Base-by-base conservation (phyloP, 148 eudicot species). In the Euryodendron excelsum region DNA sequence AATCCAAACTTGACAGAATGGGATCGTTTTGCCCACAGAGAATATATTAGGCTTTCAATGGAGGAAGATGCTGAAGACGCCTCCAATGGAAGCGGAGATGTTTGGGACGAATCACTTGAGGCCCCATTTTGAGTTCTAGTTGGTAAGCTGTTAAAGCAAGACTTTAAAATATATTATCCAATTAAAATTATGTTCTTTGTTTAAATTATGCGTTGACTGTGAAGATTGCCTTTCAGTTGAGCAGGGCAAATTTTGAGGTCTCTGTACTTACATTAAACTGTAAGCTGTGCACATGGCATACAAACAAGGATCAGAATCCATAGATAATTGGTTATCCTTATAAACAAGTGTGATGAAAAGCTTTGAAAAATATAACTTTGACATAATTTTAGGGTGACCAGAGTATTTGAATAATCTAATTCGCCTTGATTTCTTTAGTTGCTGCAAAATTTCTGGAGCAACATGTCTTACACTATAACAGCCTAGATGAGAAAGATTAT, bases 41-140 rank as follows among this genome's bases (percentile, higher is more conserved):
- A 94, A 84, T 94, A 94, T 79, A 94, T 95, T 73, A 90, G 97
- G 87, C 94, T 95, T 66, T 95, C 98, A 14, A 95, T 95, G 98
- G 98, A 95, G 86, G 98, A 95, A 83, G 98, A 95, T 84, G 98
- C 91, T 77, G 98, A 94, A 82, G 98, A 94, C 83, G 97, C 93
- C 78, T 93, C 98, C 25, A 94, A 93, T 81, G 98, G 98, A 78
- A 94, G 98, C 87, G 98, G 94, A 39, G 97, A 94, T 88, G 94
- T 92, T 47, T 94, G 98, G 98, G 98, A 94, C 81, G 98, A 94
- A 85, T 93, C 98, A 76, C 91, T 91, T 23, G 98, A 95, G 86
- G 97, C 97, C 83, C 98, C 98, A 47, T 95, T 95, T 80, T 95
- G 85, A 94, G 77, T 80, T 71, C 34, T 76, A 52, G 23, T 36